A percentile compares a stretch with the other conserved stretches of the same genome.
Evolutionary conservation across 305 asterid genomes (phyloP).

Genomic region (Solanum hybrid): DNA sequence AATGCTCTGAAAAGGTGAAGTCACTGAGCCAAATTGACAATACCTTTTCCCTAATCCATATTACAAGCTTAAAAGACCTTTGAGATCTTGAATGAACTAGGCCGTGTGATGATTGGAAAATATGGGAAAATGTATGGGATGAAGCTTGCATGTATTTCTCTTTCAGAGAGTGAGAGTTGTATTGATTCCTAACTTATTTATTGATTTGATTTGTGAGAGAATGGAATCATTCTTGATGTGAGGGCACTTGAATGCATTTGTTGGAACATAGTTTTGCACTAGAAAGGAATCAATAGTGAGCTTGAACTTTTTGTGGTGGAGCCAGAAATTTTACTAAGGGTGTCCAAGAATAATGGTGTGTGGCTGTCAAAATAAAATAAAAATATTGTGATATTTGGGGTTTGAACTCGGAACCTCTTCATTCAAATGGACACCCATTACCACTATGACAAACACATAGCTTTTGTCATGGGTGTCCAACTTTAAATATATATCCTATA

Average conservation of each 20-base stretch:
- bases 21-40: neutral
- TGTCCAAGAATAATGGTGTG: neutral
- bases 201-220: neutral
- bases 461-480: neutral
- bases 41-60: neutral
- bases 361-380: neutral
- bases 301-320: neutral
- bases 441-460: neutral
- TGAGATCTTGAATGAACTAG: neutral
- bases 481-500: neutral
- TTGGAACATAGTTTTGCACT: neutral
- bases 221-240: neutral
- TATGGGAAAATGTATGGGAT: neutral
- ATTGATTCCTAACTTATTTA: neutral
- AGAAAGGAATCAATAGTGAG: neutral
- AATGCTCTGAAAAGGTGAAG: neutral
- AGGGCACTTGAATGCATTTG: neutral
- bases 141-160: neutral
- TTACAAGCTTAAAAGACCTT: neutral
- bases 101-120: neutral
- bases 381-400: neutral
- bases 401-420: neutral
- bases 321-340: neutral
- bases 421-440: neutral
- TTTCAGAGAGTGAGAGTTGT: neutral